Evolutionary conservation across 176 grass and related monocot species (phyloP).

Genomic region (Secale cereale): DNA sequence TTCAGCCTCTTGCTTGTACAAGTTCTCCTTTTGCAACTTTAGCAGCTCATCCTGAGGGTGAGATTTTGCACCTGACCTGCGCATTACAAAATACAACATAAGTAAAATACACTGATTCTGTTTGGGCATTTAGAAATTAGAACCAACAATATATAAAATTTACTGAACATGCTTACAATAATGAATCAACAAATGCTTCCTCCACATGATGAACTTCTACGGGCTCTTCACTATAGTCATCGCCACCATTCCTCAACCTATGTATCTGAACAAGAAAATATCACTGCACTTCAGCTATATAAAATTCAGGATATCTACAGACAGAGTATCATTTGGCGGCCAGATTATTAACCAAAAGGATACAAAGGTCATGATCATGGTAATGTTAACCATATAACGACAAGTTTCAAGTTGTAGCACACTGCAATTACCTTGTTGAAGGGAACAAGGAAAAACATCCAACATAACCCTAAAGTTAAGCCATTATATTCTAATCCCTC

Average conservation of each 20-base stretch:
- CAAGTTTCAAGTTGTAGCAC: too few relatives aligned
- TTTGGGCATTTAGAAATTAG: constrained; percentile 16
- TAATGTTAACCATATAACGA: too few relatives aligned
- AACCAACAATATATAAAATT: constrained; percentile 17
- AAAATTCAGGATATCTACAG: constrained; percentile 28
- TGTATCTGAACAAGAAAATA: constrained; percentile 62
- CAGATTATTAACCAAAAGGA: too few relatives aligned
- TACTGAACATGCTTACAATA: constrained; percentile 57
- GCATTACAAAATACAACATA: constrained; percentile 21
- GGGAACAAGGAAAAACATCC: background rate
- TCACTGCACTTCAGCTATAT: constrained; percentile 15
- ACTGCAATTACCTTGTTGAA: background rate
- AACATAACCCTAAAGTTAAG: background rate
- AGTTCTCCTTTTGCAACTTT: constrained; percentile 64
- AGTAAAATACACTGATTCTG: background rate
- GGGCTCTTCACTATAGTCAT: constrained; percentile 69
- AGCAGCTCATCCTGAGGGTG: constrained; percentile 89
- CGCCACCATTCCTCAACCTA: constrained; percentile 46
- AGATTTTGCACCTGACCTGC: constrained; percentile 84
- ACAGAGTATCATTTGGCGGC: background rate
- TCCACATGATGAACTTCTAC: constrained; percentile 85
- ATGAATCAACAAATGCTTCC: constrained; percentile 86
- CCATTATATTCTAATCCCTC: constrained; percentile 5
- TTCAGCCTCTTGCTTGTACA: constrained; percentile 71
- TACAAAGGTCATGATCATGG: too few relatives aligned